phyloP scores from a whole-genome alignment of 208 protist genomes.

The Leishmania tarentolae region DNA sequence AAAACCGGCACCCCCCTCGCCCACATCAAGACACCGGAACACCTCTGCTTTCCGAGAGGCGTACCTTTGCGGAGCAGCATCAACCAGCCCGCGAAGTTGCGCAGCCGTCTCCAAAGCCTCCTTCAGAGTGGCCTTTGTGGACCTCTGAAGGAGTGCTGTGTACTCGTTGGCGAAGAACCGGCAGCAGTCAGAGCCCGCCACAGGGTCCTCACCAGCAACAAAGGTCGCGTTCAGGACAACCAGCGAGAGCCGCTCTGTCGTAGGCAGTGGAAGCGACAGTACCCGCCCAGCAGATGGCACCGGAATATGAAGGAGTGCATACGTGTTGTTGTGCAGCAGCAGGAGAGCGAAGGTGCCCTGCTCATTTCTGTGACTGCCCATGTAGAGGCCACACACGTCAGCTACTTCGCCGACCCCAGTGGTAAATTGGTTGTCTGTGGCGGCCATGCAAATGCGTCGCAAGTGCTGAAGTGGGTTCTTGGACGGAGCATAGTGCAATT shows the following conservation, averaged over 20 bases:
- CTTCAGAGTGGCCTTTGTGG: constrained; percentile 18
- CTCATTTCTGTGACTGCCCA: constrained; percentile 32
- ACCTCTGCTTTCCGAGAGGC: constrained; percentile 29
- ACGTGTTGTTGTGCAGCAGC: constrained; percentile 43
- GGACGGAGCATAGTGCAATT: constrained; percentile 50
- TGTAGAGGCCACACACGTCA: constrained; percentile 60
- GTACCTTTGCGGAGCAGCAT: constrained; percentile 23
- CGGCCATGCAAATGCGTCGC: constrained; percentile 16
- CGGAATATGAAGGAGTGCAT: constrained; percentile 66
- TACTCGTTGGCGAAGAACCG: constrained; percentile 78
- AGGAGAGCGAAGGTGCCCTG: constrained; percentile 47
- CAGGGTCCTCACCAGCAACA: constrained; percentile 45
- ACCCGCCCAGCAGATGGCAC: constrained; percentile 36
- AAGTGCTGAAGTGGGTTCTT: constrained; percentile 24
- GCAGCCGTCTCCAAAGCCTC: constrained; percentile 9
- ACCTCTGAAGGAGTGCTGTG: constrained; percentile 35
- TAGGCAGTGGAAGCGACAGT: constrained; percentile 42
- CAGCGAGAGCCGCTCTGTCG: constrained; percentile 31
- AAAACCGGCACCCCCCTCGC: not conserved
- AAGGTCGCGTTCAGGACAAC: constrained; percentile 68
- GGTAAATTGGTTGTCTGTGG: constrained; percentile 4
- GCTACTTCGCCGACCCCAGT: constrained; percentile 40
- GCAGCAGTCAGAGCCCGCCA: constrained; percentile 65
- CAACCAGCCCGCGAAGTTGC: constrained; percentile 4
- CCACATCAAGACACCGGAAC: constrained; percentile 29